These are phyloP conservation scores for Nicotiana sylvestris DNA, from an alignment of 257 asterid genomes.

Conservation along the genomic window DNA sequence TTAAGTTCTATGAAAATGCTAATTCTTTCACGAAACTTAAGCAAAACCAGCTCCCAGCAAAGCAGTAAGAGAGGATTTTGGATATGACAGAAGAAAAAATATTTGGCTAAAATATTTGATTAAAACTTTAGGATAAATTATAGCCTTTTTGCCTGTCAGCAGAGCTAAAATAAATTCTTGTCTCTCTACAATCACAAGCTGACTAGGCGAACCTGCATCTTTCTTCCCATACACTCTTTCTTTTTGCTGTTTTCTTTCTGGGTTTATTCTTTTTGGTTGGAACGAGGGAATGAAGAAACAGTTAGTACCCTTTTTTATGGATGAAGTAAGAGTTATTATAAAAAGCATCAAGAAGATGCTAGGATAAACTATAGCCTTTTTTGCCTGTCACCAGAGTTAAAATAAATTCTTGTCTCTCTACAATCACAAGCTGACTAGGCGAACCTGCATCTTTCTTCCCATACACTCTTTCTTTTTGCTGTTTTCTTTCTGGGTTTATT, in stretches of 20 bases:
- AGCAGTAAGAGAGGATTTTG: not conserved
- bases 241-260: not conserved
- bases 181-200: not conserved
- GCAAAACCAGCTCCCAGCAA: not conserved
- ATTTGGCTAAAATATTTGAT: not conserved
- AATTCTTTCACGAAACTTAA: not conserved
- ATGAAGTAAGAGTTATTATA: too few species aligned
- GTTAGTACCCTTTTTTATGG: too few species aligned
- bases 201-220: not conserved
- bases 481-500: not conserved
- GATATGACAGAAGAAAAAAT: not conserved
- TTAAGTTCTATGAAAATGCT: not conserved
- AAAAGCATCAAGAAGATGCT: too few species aligned
- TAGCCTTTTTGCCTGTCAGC: not conserved
- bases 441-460: not conserved
- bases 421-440: not conserved
- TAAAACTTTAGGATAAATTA: too few species aligned
- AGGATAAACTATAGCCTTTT: not conserved
- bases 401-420: not conserved
- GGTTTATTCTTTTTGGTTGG: not conserved
- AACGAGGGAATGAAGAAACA: not conserved
- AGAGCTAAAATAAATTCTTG: not conserved
- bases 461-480: too few species aligned
- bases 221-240: not conserved
- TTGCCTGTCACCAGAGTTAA: not conserved